Evolutionary conservation across 192 early-diverging fungal species (phyloP), one percentile per base, ranked within the genome.

Genomic region (Cladochytrium replicatum): DNA sequence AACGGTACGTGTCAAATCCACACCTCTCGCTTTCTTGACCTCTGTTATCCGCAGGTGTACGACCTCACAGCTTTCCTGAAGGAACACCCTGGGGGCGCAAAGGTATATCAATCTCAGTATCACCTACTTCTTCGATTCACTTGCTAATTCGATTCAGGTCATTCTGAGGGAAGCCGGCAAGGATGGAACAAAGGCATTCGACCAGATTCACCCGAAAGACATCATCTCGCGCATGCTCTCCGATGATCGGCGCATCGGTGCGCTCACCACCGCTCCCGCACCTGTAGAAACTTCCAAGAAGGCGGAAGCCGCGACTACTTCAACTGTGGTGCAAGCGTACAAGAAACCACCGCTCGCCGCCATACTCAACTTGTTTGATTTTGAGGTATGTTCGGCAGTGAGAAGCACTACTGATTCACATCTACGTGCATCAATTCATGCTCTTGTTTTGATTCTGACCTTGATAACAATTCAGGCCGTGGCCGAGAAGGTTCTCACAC

Each of bases 281-380:
- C 39, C 62, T 29, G 48, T 48, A 4, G 55, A 52, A 1, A 37
- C 50, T 1, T 41, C 27, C 0, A 46, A 60, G 38, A 55, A 52
- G 17, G 48, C 43, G 6, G 63, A 50, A 74, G 48, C 58, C 71
- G 19, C 64, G 61, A 30, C 27, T 27, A 5, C n/a, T n/a, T n/a
- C n/a, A n/a, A n/a, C 22, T 50, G 32, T 26, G 41, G 50, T 15
- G n/a, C 52, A 66, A 21, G 48, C 37, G 39, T 52, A 61, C 39
- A 53, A 53, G 3, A 76, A 68, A 41, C 85, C 85, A 21, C 38
- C 47, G 25, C 47, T 87, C 5, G 38, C 51, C 8, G 63, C 71
- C 43, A 71, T 87, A 56, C 63, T 85, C 11, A 87, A 87, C 48
- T 11, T 63, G 29, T 84, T 73, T 61, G 85, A 87, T 53, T 86